Conservation (phyloP, 2,329 filamentous ascomycete genomes). For the Arthrobotrys entomopaga region DNA sequence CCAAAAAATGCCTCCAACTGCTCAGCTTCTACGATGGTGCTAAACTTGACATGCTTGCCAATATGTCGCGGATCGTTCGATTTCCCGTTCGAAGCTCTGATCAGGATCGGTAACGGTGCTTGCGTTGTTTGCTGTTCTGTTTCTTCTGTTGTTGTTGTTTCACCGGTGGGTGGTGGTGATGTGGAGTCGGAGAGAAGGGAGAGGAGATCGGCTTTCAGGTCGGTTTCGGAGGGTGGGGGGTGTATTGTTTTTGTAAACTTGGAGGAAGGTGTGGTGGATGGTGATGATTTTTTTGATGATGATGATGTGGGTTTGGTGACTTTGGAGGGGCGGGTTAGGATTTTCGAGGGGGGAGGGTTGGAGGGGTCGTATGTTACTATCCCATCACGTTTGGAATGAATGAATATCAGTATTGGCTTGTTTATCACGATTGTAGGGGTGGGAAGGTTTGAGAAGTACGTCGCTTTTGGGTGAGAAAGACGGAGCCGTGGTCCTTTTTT, state of each 20-base stretch:
- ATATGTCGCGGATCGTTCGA: conserved; percentile 64
- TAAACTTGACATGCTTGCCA: conserved; percentile 77
- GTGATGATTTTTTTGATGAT: conserved; percentile 61
- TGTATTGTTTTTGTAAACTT: conserved; percentile 56
- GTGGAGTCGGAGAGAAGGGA: conserved; percentile 36
- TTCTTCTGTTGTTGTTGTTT: background rate
- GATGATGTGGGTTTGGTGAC: conserved; percentile 57
- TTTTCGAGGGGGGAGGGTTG: conserved; percentile 48
- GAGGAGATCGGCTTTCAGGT: conserved; percentile 71
- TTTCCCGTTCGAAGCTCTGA: conserved; percentile 86
- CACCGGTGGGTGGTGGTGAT: background rate
- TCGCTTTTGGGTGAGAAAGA: conserved; percentile 81
- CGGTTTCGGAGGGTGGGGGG: conserved; percentile 64
- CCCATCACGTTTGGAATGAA: background rate
- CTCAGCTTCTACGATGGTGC: conserved; percentile 81
- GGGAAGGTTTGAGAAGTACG: conserved; percentile 64
- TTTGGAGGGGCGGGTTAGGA: conserved; percentile 58
- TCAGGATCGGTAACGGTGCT: conserved; percentile 70
- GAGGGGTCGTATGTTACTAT: conserved; percentile 47
- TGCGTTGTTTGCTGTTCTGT: conserved; percentile 60
- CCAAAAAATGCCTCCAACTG: conserved; percentile 82
- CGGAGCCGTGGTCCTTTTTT: conserved; percentile 75
- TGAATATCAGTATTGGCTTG: background rate
- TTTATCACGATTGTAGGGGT: background rate
- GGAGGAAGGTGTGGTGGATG: too few relatives aligned